These are phyloP conservation scores for Yamadazyma laniorum DNA, from an alignment of 805 yeast genomes.

Conservation along the genomic window DNA sequence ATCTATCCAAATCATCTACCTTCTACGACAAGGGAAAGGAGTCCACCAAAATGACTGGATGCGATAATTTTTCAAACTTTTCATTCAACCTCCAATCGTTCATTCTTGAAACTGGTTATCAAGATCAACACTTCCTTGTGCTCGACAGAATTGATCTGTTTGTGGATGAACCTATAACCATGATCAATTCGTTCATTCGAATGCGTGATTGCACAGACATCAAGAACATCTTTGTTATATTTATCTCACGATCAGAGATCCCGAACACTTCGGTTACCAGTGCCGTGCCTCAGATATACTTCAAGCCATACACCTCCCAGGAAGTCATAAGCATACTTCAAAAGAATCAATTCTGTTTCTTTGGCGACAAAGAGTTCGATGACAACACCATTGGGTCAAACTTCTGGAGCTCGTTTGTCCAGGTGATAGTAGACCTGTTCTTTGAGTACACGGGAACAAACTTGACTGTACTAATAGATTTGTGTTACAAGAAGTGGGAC, in stretches of 20 bases:
- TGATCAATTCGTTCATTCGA: conserved; percentile 39
- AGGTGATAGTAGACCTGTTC: conserved; percentile 45
- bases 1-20: conserved; percentile 17
- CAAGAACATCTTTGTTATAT: conserved; percentile 35
- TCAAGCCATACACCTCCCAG: conserved; percentile 34
- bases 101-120: conserved; percentile 26
- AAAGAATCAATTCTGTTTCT: conserved; percentile 23
- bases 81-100: conserved; percentile 41
- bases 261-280: conserved; percentile 37
- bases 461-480: conserved; percentile 33
- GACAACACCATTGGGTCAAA: conserved; percentile 11
- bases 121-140: conserved; percentile 41
- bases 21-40: conserved; percentile 26
- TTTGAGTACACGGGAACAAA: conserved; percentile 45
- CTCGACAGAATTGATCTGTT: conserved; percentile 49
- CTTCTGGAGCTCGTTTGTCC: conserved; percentile 45
- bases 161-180: conserved; percentile 40
- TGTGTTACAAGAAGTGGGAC: conserved; percentile 34
- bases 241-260: conserved; percentile 40
- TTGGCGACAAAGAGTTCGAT: conserved; percentile 20
- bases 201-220: conserved; percentile 42
- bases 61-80: conserved; percentile 44
- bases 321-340: conserved; percentile 40
- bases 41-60: conserved; percentile 25
- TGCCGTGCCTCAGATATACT: conserved; percentile 40